Conservation (phyloP, 2,329 filamentous ascomycete species). For the Pseudocercospora crystallina region DNA sequence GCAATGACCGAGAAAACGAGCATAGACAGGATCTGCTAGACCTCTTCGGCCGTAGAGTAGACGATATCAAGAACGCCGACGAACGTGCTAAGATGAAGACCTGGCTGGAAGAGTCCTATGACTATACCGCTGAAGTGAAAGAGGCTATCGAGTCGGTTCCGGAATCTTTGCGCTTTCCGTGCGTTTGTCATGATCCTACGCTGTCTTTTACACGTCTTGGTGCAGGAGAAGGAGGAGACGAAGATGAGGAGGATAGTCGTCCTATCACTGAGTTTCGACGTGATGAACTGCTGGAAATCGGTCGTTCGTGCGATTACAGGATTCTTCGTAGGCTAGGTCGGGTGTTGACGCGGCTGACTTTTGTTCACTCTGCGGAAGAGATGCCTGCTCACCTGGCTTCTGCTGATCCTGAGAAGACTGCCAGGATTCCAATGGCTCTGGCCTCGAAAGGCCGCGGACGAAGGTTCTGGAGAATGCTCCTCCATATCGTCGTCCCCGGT, state of each 20-base stretch:
- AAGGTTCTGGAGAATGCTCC: conserved; percentile 14
- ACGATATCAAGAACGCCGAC: conserved; percentile 3
- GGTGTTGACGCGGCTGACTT: conserved; percentile 17
- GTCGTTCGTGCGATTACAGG: conserved; percentile 13
- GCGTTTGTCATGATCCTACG: conserved; percentile 17
- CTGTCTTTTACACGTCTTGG: neutral
- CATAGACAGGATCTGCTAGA: conserved; percentile 12
- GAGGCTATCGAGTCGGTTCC: conserved; percentile 12
- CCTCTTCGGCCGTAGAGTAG: conserved; percentile 12
- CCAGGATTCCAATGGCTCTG: conserved; percentile 14
- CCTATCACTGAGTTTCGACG: conserved; percentile 14
- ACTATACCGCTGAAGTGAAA: conserved; percentile 16
- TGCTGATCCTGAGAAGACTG: conserved; percentile 3
- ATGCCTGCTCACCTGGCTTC: conserved; percentile 12
- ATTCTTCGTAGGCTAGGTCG: conserved; percentile 11
- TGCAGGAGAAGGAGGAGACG: neutral
- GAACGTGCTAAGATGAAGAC: conserved; percentile 13
- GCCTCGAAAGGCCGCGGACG: conserved; percentile 8
- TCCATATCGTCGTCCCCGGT: conserved; percentile 19
- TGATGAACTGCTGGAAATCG: conserved; percentile 17
- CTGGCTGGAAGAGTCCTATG: conserved; percentile 19
- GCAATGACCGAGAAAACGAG: conserved; percentile 12
- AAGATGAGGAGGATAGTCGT: conserved; percentile 6
- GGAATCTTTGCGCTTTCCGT: conserved; percentile 6
- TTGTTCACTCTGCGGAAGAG: conserved; percentile 7